Percentiles rank a stretch among this genome's conserved stretches.
Conservation (phyloP, 225 moss, liverwort and hornwort genomes). For the Ulota crispa region DNA sequence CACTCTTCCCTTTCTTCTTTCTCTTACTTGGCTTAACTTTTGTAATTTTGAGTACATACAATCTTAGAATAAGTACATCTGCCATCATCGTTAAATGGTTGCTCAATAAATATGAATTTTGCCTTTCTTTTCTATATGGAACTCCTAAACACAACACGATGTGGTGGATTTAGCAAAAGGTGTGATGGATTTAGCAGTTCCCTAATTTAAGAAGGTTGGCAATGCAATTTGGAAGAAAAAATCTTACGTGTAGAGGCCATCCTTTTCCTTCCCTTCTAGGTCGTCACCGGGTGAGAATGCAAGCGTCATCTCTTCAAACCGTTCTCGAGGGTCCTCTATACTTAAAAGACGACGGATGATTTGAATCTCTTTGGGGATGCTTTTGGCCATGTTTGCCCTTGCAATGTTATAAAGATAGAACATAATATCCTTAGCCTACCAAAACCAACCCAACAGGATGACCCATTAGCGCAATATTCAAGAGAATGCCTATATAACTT, state of each 20-base stretch:
- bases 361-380: conserved; percentile 79
- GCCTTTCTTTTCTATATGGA: too few relatives aligned
- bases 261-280: conserved; percentile 68
- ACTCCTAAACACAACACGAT: too few relatives aligned
- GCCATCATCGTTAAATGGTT: too few relatives aligned
- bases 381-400: conserved; percentile 89
- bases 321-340: conserved; percentile 75
- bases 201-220: too few relatives aligned
- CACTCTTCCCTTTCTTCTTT: too few relatives aligned
- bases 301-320: conserved; percentile 70
- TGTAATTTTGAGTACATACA: too few relatives aligned
- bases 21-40: too few relatives aligned
- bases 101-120: too few relatives aligned
- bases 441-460: not conserved
- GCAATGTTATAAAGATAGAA: conserved; percentile 86
- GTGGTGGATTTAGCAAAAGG: too few relatives aligned
- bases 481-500: not conserved
- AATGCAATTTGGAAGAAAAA: not conserved
- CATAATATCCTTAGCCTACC: conserved; percentile 95
- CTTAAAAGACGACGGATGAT: conserved; percentile 76
- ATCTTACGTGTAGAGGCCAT: conserved; percentile 79
- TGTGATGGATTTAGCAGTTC: too few relatives aligned
- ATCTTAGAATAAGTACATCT: too few relatives aligned
- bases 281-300: conserved; percentile 91
- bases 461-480: not conserved